Percentiles rank a stretch among this genome's conserved stretches.
These are phyloP conservation scores for Ambrosiella xylebori DNA, from an alignment of 2,329 filamentous ascomycete genomes.

Conservation along the genomic window DNA sequence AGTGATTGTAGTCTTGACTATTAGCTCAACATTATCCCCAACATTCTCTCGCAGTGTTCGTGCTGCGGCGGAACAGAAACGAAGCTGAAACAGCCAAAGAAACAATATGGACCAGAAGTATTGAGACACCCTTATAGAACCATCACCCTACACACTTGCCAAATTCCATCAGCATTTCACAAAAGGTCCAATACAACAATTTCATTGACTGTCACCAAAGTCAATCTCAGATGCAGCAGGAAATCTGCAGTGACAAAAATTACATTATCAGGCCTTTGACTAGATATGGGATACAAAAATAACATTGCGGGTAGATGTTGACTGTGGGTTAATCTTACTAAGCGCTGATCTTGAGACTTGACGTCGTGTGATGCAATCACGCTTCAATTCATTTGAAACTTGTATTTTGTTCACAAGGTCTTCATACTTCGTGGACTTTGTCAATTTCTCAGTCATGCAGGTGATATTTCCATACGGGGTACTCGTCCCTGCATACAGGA, in stretches of 20 bases:
- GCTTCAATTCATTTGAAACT: background rate
- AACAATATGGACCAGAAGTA: background rate
- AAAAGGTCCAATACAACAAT: background rate
- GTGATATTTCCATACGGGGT: background rate
- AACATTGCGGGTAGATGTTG: background rate
- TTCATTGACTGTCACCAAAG: background rate
- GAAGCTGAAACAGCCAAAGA: background rate
- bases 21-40: background rate
- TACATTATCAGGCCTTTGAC: background rate
- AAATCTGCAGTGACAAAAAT: background rate
- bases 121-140: background rate
- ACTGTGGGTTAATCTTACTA: background rate
- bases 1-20: background rate
- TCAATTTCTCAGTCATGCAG: background rate
- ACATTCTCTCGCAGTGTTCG: background rate
- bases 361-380: background rate
- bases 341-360: background rate
- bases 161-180: background rate
- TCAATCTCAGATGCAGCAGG: background rate
- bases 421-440: background rate
- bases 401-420: background rate
- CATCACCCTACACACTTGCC: background rate
- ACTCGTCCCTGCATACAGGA: background rate
- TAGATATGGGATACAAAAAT: background rate
- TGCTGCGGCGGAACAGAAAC: conserved; percentile 1